phyloP scores from a whole-genome alignment of 169 alveolate species.

The Theileria sp. region DNA sequence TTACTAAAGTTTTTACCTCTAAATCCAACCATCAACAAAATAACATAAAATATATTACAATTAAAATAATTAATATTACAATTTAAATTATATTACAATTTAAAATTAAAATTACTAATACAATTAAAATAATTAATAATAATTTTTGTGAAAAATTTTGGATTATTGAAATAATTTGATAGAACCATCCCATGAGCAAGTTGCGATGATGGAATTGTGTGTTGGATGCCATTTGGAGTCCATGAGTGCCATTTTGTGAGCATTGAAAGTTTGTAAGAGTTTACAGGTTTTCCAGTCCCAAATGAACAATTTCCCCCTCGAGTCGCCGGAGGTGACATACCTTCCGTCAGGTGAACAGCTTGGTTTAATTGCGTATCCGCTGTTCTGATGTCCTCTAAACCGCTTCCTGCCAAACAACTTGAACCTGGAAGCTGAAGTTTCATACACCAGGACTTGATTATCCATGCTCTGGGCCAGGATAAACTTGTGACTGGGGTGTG shows the following conservation, averaged over 20 bases:
- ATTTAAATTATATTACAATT: too few relatives aligned
- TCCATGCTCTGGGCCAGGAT: constrained; percentile 93
- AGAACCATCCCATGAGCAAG: constrained; percentile 96
- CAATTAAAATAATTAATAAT: neutral
- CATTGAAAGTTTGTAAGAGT: constrained; percentile 87
- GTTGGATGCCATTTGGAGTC: constrained; percentile 96
- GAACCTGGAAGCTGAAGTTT: constrained; percentile 76
- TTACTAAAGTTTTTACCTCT: neutral
- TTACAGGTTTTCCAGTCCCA: constrained; percentile 96
- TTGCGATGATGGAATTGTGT: constrained; percentile 89
- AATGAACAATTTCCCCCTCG: constrained; percentile 92
- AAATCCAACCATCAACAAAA: neutral
- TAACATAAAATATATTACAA: too few relatives aligned
- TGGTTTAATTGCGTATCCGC: constrained; percentile 94
- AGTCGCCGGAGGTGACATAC: constrained; percentile 92
- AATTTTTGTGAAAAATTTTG: too few relatives aligned
- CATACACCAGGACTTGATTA: constrained; percentile 92
- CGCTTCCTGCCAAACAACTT: constrained; percentile 89
- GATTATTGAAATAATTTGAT: constrained; percentile 94
- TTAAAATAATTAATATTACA: neutral
- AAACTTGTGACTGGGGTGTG: constrained; percentile 91
- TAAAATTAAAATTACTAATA: neutral
- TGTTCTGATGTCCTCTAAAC: constrained; percentile 89
- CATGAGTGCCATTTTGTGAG: constrained; percentile 91
- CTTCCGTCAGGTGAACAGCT: constrained; percentile 93